Percentiles rank a stretch among this genome's conserved stretches.
Conservation (phyloP, 2,329 filamentous ascomycete genomes). For the Epichloe glyceriae region DNA sequence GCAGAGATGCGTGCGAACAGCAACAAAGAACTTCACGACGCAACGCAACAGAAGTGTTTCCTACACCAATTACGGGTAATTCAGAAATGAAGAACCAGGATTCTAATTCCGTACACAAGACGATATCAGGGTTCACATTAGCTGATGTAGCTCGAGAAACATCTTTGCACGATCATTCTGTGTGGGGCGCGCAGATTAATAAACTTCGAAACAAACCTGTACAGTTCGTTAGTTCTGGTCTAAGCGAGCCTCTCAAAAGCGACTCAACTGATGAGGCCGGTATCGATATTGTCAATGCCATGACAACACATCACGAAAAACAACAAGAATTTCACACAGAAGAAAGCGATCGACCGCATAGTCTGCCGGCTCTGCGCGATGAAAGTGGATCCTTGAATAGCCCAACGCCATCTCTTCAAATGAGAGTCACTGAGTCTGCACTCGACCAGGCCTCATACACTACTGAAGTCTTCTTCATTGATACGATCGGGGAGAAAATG, state of each 20-base stretch:
- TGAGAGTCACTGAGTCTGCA: background rate
- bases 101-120: background rate
- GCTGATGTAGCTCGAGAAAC: constrained; percentile 39
- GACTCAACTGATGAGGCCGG: background rate
- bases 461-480: constrained; percentile 22
- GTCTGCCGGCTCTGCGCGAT: background rate
- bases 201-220: constrained; percentile 37
- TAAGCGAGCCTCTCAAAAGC: constrained; percentile 33
- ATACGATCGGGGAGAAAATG: constrained; percentile 19
- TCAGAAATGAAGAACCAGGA: background rate
- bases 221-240: constrained; percentile 39
- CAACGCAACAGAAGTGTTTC: background rate
- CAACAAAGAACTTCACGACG: background rate
- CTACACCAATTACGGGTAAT: background rate
- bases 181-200: constrained; percentile 25
- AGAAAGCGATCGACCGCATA: background rate
- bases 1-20: background rate
- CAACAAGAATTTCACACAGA: background rate
- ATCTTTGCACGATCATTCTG: constrained; percentile 28
- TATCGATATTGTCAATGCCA: constrained; percentile 2
- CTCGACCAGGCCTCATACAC: background rate
- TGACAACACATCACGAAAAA: background rate
- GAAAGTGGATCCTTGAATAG: background rate
- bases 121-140: constrained; percentile 14
- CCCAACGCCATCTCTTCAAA: background rate